A percentile compares a stretch with the other conserved stretches of the same genome.
phyloP scores from a whole-genome alignment of 148 eudicot genomes.

The Nepenthes gracilis region DNA sequence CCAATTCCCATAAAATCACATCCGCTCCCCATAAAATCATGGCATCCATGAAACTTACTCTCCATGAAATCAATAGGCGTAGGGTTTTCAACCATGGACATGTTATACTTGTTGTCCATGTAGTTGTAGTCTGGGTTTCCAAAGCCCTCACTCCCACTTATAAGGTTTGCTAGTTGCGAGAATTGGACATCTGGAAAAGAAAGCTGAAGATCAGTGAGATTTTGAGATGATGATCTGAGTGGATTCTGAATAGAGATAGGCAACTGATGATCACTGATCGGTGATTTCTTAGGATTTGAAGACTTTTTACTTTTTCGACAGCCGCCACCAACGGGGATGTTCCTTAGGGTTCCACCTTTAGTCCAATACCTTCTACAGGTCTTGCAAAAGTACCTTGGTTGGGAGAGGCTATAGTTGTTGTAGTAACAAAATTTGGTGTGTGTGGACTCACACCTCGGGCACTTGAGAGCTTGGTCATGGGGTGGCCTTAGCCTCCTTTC shows the following conservation, averaged over 20 bases:
- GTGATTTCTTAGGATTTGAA: slow-evolving; percentile 9
- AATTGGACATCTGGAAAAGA: slow-evolving; percentile 42
- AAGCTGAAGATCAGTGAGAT: slow-evolving; percentile 39
- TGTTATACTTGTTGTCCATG: slow-evolving; percentile 18
- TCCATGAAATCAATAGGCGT: slow-evolving; percentile 59
- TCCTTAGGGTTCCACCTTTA: slow-evolving; percentile 73
- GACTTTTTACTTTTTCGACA: slow-evolving; percentile 63
- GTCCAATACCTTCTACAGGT: slow-evolving; percentile 86
- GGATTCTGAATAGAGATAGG: neutral
- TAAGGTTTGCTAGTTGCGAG: slow-evolving; percentile 26
- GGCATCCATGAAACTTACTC: slow-evolving; percentile 38
- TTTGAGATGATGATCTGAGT: slow-evolving; percentile 10
- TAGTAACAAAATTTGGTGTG: slow-evolving; percentile 92
- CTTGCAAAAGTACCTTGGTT: slow-evolving; percentile 86
- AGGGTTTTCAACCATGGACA: slow-evolving; percentile 14
- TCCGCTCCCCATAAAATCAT: slow-evolving; percentile 32
- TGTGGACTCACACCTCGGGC: slow-evolving; percentile 76
- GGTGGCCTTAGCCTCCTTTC: slow-evolving; percentile 70
- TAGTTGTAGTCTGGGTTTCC: slow-evolving; percentile 7
- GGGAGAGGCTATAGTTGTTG: slow-evolving; percentile 86
- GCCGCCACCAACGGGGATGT: slow-evolving; percentile 88
- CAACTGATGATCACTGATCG: slow-evolving; percentile 20
- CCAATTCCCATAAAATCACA: slow-evolving; percentile 14
- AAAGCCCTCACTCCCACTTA: slow-evolving; percentile 13
- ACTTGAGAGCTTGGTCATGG: slow-evolving; percentile 63